Base-by-base conservation (phyloP, 148 eudicot genomes). In the Chenopodium berlandieri region DNA sequence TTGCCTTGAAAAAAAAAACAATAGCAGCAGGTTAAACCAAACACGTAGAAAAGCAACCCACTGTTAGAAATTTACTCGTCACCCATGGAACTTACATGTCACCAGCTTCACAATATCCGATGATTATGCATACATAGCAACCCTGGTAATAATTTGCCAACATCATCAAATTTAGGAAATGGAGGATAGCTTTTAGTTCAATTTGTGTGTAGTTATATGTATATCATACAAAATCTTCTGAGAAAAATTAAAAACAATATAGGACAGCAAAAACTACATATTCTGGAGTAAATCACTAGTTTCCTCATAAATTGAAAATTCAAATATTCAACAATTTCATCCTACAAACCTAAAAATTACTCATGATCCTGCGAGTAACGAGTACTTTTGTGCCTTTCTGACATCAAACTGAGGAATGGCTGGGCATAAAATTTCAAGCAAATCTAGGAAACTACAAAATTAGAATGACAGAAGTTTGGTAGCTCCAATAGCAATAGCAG, bases 21-120 rank as follows among this genome's bases (percentile, higher is more conserved):
- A 37, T 40, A 40, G 31, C 50, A 76, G 75, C 58, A 78, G 22
- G 75, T 79, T 6, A 82, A 69, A 65, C 48, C 64, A 71, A 58
- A 75, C 65, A 56, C 31, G 30, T 31, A 48, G 11, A 64, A 34
- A 23, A 77, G 65, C 47, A 72, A 75, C 66, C 48, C 19, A 56
- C 27, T n/a, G 23, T 69, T 23, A 67, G 70, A 46, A 44, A 46
- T 37, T n/a, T 44, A 56, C n/a, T 64, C 37, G 23, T 52, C 14
- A 69, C 27, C 37, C 64, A 80, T 83, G 78, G 63, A 70, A 88
- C 98, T 92, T 87, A 96, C 99, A 96, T 96, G 84, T 96, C 99
- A 86, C 99, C 99, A 73, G 98, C 99, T 92, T 96, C 99, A 84
- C 98, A 96, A 82, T 89, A 96, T 52, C 98, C 98, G 11, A 94